phyloP scores from a whole-genome alignment of 2,329 filamentous ascomycete genomes.

The Aureobasidium musti region DNA sequence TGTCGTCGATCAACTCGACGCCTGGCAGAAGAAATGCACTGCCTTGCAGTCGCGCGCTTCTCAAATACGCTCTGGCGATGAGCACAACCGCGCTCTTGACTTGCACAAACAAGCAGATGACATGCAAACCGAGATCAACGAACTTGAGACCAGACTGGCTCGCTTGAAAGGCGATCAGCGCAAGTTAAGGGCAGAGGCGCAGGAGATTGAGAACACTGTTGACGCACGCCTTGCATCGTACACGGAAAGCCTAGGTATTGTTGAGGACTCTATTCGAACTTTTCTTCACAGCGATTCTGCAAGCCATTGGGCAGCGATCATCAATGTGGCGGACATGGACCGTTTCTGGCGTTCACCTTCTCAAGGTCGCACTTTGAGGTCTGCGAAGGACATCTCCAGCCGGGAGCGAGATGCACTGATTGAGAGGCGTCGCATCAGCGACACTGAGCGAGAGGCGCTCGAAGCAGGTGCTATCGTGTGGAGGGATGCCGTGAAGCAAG shows the following conservation, averaged over 20 bases:
- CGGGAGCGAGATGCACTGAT: slow-evolving; percentile 61
- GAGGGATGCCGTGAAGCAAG: slow-evolving; percentile 61
- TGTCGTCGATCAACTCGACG: slow-evolving; percentile 60
- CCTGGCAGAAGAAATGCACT: slow-evolving; percentile 60
- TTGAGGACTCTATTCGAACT: slow-evolving; percentile 62
- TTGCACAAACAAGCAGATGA: slow-evolving; percentile 54
- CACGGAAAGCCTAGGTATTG: slow-evolving; percentile 64
- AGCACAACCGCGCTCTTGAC: slow-evolving; percentile 57
- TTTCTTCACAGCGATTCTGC: slow-evolving; percentile 52
- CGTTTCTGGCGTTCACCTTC: slow-evolving; percentile 56
- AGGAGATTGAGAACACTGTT: slow-evolving; percentile 63
- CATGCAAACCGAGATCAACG: slow-evolving; percentile 64
- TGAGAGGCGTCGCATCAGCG: slow-evolving; percentile 57
- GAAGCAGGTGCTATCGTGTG: slow-evolving; percentile 68
- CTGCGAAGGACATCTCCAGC: slow-evolving; percentile 72
- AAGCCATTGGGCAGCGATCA: background rate
- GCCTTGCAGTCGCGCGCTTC: slow-evolving; percentile 58
- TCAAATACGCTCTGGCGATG: slow-evolving; percentile 57
- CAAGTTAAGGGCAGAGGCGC: slow-evolving; percentile 61
- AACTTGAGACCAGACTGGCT: slow-evolving; percentile 64
- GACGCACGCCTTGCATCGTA: slow-evolving; percentile 75
- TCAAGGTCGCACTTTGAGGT: slow-evolving; percentile 66
- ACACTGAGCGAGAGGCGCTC: slow-evolving; percentile 64
- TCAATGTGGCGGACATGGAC: slow-evolving; percentile 12
- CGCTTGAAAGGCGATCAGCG: slow-evolving; percentile 62